phyloP scores from a whole-genome alignment of 257 asterid species.

The Nicotiana sylvestris region DNA sequence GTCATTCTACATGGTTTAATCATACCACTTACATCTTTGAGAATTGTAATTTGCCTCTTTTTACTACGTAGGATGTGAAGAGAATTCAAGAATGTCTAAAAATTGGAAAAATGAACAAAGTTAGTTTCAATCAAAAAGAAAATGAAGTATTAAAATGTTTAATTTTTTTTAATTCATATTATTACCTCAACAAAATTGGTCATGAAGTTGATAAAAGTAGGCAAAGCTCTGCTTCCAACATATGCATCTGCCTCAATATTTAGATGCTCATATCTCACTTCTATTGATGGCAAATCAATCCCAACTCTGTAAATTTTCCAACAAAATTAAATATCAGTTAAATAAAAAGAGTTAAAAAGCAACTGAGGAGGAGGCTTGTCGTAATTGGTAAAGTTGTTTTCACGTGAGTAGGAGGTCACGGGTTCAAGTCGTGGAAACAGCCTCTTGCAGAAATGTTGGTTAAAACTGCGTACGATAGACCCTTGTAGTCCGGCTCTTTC shows the following conservation, averaged over 20 bases:
- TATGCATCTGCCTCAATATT: neutral
- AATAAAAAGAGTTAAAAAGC: neutral
- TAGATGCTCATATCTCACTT: constrained; percentile 8
- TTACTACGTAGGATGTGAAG: constrained; percentile 42
- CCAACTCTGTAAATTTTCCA: constrained; percentile 1
- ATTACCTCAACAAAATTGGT: neutral
- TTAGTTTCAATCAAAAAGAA: neutral
- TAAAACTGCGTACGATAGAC: too few relatives aligned
- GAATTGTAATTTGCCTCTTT: constrained; percentile 50
- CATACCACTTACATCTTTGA: constrained; percentile 58
- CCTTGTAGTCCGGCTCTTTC: too few relatives aligned
- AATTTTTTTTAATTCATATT: neutral
- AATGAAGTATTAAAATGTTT: neutral
- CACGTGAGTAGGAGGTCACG: too few relatives aligned
- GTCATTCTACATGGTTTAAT: constrained; percentile 50
- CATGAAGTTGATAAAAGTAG: constrained; percentile 5
- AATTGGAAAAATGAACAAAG: neutral
- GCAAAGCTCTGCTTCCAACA: constrained; percentile 12
- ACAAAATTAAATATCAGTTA: neutral
- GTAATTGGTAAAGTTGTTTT: too few relatives aligned
- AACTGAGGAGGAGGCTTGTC: too few relatives aligned
- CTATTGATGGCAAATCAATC: constrained; percentile 7
- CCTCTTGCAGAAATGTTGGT: too few relatives aligned
- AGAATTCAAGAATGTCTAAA: constrained; percentile 14
- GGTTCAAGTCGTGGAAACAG: too few relatives aligned